Evolutionary conservation across 257 asterid genomes (phyloP), one percentile per base, ranked within the genome.

Genomic region (Buddleja alternifolia): DNA sequence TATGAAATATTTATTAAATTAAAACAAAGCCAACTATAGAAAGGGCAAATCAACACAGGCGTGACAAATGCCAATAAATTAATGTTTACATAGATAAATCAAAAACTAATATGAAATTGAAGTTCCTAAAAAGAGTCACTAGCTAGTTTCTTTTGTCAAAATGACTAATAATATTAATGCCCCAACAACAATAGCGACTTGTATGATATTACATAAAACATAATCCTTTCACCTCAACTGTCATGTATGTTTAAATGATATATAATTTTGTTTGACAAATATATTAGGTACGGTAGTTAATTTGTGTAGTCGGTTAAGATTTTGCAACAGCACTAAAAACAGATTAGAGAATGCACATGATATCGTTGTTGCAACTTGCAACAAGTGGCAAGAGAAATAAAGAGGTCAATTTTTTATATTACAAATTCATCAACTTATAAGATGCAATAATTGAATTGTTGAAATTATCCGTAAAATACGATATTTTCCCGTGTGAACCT

Each of bases 301-400:
- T n/a, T n/a, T n/a, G n/a, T n/a, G n/a, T n/a, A 61, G 66, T 62
- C 66, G 57, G 60, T 47, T 14, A 21, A 25, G 15, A 63, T 41
- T 25, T n/a, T 9, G 67, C 72, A 37, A 65, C 41, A 37, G 20
- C 23, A 55, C 36, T 10, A 46, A 34, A 39, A 16, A 70, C 3
- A 37, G 39, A 4, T 46, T 19, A 59, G 32, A 48, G 39, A 48
- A 48, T 36, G 53, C 20, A 62, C n/a, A 3, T 34, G n/a, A n/a
- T n/a, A n/a, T n/a, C n/a, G n/a, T n/a, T 29, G 34, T 29, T 29
- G 34, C 5, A 29, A n/a, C 70, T 25, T 25, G 65, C 6, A 41
- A 53, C 58, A 25, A n/a, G 23, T 21, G 64, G 14, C 60, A 29
- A 9, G 42, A 16, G 54, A 37, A 15, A 41, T 67, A 25, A 20